Evolutionary conservation across 768 basidiomycete species (phyloP), one percentile per base, ranked within the genome.

Genomic region (Pleurotus djamor): DNA sequence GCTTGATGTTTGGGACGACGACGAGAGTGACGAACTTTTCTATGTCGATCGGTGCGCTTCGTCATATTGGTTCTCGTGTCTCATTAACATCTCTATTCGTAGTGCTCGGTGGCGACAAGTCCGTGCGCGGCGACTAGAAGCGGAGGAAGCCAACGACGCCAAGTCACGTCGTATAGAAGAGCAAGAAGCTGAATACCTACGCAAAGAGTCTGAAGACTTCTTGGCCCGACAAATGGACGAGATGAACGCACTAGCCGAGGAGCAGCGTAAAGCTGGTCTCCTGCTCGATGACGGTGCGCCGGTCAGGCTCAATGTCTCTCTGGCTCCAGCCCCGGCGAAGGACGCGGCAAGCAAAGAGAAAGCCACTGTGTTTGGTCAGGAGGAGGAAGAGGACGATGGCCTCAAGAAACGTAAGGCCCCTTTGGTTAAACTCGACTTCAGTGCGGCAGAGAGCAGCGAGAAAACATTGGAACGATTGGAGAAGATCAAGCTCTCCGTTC

Each of bases 161-260:
- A 88, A 91, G 63, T 94, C 93, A 37, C 84, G 92, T 13, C 76
- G 82, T 33, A 87, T 87, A 60, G 96, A 97, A 72, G 88, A 89
- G 48, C 88, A 90, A 54, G 94, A 97, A 72, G 84, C 86, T 6
- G 94, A 91, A 69, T 91, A 92, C 64, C 79, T 97, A 21, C 86
- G 93, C 37, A 83, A 86, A 51, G 94, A 98, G 72, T 94, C 94
- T 0, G 96, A 98, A 72, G 90, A 87, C 62, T 97, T 98, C 82
- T 80, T 98, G 60, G 92, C 92, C 37, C 83, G 87, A 57, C 95
- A 97, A 68, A 94, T 96, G 92, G 92, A 92, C 63, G 95, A 98
- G 71, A 91, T 96, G 87, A 93, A 94, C 64, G 89, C 92, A 2
- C 77, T 96, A 33, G 92, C 91, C 10, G 91, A 92, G 52, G 91